Evolutionary conservation across 139 green algal genomes (phyloP).

Genomic region (Chlorella vulgaris): DNA sequence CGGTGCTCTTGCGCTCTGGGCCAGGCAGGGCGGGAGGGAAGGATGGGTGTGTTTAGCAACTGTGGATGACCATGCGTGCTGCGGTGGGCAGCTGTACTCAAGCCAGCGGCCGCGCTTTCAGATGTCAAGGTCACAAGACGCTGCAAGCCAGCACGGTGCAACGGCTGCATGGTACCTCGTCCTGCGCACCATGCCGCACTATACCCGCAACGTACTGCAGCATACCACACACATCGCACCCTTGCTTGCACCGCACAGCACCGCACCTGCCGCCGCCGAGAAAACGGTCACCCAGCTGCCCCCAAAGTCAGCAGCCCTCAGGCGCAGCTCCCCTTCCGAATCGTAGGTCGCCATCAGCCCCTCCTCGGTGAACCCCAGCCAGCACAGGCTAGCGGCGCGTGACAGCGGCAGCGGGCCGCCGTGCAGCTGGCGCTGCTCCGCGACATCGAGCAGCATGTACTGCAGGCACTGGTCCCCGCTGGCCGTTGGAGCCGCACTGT

Average conservation of each 20-base stretch:
- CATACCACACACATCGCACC: not conserved
- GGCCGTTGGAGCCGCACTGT: slow-evolving; percentile 38
- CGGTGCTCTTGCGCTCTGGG: slow-evolving; percentile 45
- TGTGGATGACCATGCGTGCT: not conserved
- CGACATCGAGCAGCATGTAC: slow-evolving; percentile 36
- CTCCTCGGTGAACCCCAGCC: slow-evolving; percentile 83
- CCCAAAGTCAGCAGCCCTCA: slow-evolving; percentile 63
- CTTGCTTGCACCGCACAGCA: not conserved
- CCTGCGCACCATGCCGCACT: not conserved
- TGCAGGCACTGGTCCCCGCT: slow-evolving; percentile 57
- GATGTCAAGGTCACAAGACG: no score
- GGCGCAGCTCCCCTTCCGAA: slow-evolving; percentile 58
- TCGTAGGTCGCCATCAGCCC: slow-evolving; percentile 69
- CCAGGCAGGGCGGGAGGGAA: not conserved
- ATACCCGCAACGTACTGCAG: not conserved
- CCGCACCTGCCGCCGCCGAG: slow-evolving; percentile 37
- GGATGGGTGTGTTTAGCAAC: not conserved
- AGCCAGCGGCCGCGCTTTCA: no score
- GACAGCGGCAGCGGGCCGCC: slow-evolving; percentile 60
- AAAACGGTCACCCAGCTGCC: slow-evolving; percentile 80
- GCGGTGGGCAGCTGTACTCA: no score
- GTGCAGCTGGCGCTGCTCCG: slow-evolving; percentile 30
- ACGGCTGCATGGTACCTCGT: no score
- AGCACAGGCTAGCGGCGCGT: slow-evolving; percentile 60
- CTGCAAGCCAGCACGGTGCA: no score